These are phyloP conservation scores for Hysterium pulicare DNA, from an alignment of 2,329 filamentous ascomycete species.

Conservation along the genomic window DNA sequence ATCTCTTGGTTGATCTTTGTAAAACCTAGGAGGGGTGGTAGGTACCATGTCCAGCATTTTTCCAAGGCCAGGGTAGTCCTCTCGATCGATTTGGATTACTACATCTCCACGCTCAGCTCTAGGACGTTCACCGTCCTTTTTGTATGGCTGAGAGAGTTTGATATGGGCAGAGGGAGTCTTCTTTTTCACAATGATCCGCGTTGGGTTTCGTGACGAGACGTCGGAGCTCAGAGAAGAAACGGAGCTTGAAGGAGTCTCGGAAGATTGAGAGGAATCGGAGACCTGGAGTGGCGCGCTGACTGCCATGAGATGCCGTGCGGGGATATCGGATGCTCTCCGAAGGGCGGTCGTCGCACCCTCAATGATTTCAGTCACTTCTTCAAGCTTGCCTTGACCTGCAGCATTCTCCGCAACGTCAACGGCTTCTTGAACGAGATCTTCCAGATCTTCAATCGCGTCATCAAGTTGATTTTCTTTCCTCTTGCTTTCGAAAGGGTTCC, in stretches of 20 bases:
- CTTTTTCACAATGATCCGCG: not conserved
- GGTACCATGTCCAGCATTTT: not conserved
- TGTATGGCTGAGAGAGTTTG: not conserved
- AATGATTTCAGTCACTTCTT: slow-evolving; percentile 40
- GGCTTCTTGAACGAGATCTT: slow-evolving; percentile 44
- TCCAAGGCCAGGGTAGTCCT: no score
- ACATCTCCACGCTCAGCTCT: not conserved
- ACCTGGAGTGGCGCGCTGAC: slow-evolving; percentile 1
- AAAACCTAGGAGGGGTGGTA: slow-evolving; percentile 4
- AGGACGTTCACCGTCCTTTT: not conserved
- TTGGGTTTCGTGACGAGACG: not conserved
- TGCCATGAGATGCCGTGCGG: slow-evolving; percentile 18
- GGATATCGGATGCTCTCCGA: slow-evolving; percentile 24
- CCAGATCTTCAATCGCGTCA: slow-evolving; percentile 38
- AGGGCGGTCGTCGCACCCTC: slow-evolving; percentile 37
- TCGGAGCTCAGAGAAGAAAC: not conserved
- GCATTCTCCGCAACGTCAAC: slow-evolving; percentile 34
- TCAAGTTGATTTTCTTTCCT: slow-evolving; percentile 17
- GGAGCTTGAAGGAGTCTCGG: not conserved
- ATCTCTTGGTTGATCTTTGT: slow-evolving; percentile 10
- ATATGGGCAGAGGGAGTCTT: not conserved
- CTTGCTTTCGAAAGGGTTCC: slow-evolving; percentile 17
- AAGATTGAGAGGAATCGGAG: slow-evolving; percentile 1
- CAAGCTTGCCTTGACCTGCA: slow-evolving; percentile 26
- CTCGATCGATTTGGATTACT: not conserved